Conservation (phyloP, 495 filamentous ascomycete species). For the Immersiella caudata region DNA sequence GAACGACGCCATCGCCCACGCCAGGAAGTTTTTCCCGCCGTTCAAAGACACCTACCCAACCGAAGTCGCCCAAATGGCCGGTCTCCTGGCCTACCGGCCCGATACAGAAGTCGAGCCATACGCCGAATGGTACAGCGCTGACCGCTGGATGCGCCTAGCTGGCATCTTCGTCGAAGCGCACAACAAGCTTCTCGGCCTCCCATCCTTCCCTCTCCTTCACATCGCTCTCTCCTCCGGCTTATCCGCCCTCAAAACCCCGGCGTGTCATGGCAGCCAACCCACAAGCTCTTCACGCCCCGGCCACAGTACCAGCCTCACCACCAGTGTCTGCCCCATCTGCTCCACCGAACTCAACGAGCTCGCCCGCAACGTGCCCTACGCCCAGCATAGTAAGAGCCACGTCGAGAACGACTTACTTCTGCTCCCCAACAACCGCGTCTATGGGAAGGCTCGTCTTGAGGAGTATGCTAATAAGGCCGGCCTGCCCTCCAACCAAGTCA, state of each 20-base stretch:
- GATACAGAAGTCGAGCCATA: slow-evolving; percentile 52
- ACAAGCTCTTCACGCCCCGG: slow-evolving; percentile 21
- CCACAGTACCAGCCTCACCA: slow-evolving; percentile 41
- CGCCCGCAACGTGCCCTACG: slow-evolving; percentile 85
- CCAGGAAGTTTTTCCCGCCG: slow-evolving; percentile 73
- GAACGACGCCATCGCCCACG: slow-evolving; percentile 77
- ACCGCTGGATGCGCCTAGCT: slow-evolving; percentile 77
- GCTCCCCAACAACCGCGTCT: slow-evolving; percentile 84
- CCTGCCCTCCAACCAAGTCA: slow-evolving; percentile 64
- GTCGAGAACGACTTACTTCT: slow-evolving; percentile 85
- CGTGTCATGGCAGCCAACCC: slow-evolving; percentile 73
- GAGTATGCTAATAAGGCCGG: slow-evolving; percentile 77
- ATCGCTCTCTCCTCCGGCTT: slow-evolving; percentile 89
- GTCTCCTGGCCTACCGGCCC: slow-evolving; percentile 74
- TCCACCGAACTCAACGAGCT: slow-evolving; percentile 91
- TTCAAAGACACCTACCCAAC: slow-evolving; percentile 66
- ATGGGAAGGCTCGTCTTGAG: slow-evolving; percentile 73
- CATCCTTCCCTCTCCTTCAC: slow-evolving; percentile 81
- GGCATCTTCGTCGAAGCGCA: slow-evolving; percentile 82
- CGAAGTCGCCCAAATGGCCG: slow-evolving; percentile 74
- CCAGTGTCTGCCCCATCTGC: slow-evolving; percentile 86
- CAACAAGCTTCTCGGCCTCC: slow-evolving; percentile 83
- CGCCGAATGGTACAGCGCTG: slow-evolving; percentile 64
- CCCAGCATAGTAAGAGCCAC: slow-evolving; percentile 89
- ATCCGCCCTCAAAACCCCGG: slow-evolving; percentile 92